Base-by-base conservation (phyloP, 2,329 filamentous ascomycete species). In the Epichloe sibirici region DNA sequence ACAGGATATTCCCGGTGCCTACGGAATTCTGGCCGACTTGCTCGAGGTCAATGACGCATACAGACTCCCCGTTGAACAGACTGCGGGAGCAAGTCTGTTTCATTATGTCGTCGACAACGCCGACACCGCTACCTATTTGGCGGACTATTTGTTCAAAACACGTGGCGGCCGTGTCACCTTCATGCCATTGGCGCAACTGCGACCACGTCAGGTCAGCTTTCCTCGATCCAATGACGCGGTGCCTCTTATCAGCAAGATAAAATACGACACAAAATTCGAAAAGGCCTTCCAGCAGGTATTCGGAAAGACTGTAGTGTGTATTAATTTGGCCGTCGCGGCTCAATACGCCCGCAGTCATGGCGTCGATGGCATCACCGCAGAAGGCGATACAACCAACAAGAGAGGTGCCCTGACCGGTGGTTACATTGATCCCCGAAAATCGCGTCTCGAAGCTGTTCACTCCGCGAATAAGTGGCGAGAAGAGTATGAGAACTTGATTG, bases 21-120 rank as follows among this genome's bases (percentile, higher is more conserved):
- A 95, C 65, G 93, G 94, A 48, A 95, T 90, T 0, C 70, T 98
- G 39, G 90, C 91, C 4, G 94, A 98, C 66, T 78, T 98, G n/a
- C 82, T 97, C 61, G 82, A 90, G 51, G 89, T 95, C 48, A 81
- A 77, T 53, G 89, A 95, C 51, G 79, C 82, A 51, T 97, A 95
- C 69, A 83, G 90, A 55, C 82, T 90, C 11, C 89, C 93, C 2
- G 86, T 94, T 9, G 93, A 98, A 69, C 89, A 95, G 60, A 93
- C 90, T 49, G 93, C 91, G 2, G 93, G 93, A 17, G 85, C 84
- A 57, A 95, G 89, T 65, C 76, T 98, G 8, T 98, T 98, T 70
- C 89, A 98, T 68, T 95, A 95, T 59, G 83, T 98, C 11, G 91
- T 97, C 44, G 91, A 98, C 66, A 91, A 86, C 48, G 89, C 94